These are phyloP conservation scores for Bonia amplexicaulis DNA, from an alignment of 176 grass and related monocot genomes.

Conservation along the genomic window DNA sequence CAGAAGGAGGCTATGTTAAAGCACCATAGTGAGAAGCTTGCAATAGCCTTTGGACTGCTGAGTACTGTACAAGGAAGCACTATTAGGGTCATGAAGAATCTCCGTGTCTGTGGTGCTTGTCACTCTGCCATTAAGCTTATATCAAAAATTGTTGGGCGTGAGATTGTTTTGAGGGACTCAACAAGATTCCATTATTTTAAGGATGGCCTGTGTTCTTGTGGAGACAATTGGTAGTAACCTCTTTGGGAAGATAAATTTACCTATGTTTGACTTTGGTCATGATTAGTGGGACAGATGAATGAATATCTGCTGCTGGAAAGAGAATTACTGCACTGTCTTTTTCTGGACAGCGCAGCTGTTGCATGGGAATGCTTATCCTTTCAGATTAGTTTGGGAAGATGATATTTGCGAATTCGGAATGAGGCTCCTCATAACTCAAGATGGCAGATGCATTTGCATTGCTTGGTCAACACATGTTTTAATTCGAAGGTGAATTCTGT, in stretches of 20 bases:
- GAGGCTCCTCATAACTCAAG: neutral
- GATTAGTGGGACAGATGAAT: neutral
- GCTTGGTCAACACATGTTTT: neutral
- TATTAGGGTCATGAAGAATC: slow-evolving; percentile 57
- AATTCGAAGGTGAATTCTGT: neutral
- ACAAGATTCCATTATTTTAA: slow-evolving; percentile 46
- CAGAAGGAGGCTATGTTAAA: slow-evolving; percentile 39
- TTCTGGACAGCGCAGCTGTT: neutral
- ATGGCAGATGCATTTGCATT: neutral
- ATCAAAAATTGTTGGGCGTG: slow-evolving; percentile 29
- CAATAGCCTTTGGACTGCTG: slow-evolving; percentile 41
- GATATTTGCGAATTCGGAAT: neutral
- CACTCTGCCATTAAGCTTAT: slow-evolving; percentile 49
- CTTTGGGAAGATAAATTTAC: neutral
- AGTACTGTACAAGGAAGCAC: slow-evolving; percentile 43
- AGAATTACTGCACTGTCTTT: neutral
- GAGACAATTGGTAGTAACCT: slow-evolving; percentile 31
- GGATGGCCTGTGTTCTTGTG: slow-evolving; percentile 50
- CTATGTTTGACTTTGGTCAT: neutral
- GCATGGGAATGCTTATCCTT: neutral
- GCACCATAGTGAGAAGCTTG: slow-evolving; percentile 50
- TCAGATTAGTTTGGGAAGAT: neutral
- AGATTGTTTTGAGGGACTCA: slow-evolving; percentile 53
- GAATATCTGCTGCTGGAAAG: neutral
- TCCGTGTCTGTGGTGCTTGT: slow-evolving; percentile 42